A percentile compares a stretch with the other conserved stretches of the same genome.
phyloP scores from a whole-genome alignment of 306 rosid genomes.

The Acacia confusa region DNA sequence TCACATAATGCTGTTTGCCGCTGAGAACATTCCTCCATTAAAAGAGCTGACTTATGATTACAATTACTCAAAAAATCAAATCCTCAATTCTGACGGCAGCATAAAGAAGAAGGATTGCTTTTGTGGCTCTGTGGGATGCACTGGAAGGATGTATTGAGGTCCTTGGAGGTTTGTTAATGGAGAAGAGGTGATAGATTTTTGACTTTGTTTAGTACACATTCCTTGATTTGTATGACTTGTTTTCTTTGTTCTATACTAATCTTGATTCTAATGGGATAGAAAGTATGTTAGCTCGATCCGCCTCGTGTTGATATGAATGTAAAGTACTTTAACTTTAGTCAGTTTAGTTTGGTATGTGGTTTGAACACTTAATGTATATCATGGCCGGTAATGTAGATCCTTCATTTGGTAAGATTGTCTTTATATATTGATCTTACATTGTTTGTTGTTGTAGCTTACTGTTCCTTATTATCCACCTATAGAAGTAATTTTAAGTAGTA shows the following conservation, averaged over 20 bases:
- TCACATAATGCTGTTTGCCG: conserved; percentile 71
- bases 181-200: background rate
- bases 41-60: conserved; percentile 63
- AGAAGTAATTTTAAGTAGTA: background rate
- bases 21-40: conserved; percentile 59
- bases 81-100: conserved; percentile 57
- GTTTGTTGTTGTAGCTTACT: background rate
- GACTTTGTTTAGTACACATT: background rate
- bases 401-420: background rate
- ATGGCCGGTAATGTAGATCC: background rate
- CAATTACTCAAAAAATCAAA: conserved; percentile 54
- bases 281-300: background rate
- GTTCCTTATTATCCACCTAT: background rate
- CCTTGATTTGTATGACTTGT: background rate
- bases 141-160: conserved; percentile 66
- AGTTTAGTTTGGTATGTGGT: background rate
- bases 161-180: background rate
- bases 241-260: background rate
- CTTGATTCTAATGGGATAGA: background rate
- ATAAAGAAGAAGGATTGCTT: conserved; percentile 59
- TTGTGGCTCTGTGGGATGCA: conserved; percentile 64
- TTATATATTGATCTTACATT: background rate
- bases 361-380: background rate
- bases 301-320: background rate
- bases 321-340: background rate